phyloP scores from a whole-genome alignment of 176 grass and related monocot species.

The Oryza brachyantha region DNA sequence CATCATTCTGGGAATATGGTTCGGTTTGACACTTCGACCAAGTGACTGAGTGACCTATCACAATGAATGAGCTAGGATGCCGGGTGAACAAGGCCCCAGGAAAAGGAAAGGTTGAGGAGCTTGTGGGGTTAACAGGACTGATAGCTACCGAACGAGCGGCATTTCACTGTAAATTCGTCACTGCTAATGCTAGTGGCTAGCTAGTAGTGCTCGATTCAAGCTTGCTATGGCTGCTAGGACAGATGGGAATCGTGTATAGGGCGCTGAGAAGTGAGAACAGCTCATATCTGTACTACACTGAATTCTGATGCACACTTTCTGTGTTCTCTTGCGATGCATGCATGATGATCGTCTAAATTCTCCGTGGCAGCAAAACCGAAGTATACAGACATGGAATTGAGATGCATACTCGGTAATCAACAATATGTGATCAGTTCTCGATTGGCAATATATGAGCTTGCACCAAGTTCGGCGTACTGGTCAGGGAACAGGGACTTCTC shows the following conservation, averaged over 20 bases:
- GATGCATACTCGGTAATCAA: neutral
- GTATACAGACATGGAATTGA: neutral
- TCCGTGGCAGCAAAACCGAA: neutral
- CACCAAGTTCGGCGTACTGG: neutral
- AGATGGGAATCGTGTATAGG: neutral
- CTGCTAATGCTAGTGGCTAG: neutral
- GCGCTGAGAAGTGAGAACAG: slow-evolving; percentile 4
- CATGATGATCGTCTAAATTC: slow-evolving; percentile 24
- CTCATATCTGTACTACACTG: neutral
- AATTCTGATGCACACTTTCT: neutral
- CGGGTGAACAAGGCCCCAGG: neutral
- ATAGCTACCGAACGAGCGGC: neutral
- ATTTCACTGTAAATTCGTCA: neutral
- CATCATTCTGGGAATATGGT: slow-evolving; percentile 43
- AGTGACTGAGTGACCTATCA: slow-evolving; percentile 27
- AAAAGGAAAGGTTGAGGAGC: neutral
- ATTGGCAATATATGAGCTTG: neutral
- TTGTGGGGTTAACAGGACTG: neutral
- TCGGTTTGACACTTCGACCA: slow-evolving; percentile 42
- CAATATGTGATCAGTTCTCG: neutral
- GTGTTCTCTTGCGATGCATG: neutral
- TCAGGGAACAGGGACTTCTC: neutral
- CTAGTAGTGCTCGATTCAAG: neutral
- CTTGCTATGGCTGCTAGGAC: neutral
- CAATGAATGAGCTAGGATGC: slow-evolving; percentile 8